These are phyloP conservation scores for Schizopora paradoxa DNA, from an alignment of 1,284 basidiomycete genomes.

Conservation along the genomic window DNA sequence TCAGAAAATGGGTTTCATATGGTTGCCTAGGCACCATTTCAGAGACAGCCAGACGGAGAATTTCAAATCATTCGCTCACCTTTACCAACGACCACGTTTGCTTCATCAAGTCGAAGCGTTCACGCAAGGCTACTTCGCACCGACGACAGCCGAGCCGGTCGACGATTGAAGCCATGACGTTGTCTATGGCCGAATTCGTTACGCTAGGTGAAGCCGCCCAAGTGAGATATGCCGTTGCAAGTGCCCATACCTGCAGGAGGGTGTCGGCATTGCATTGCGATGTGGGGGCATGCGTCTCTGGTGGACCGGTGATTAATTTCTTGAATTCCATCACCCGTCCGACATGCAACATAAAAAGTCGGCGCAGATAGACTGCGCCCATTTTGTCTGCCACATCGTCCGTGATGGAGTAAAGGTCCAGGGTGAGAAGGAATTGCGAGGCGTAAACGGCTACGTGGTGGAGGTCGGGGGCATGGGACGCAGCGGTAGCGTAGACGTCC, in stretches of 20 bases:
- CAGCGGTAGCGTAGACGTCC: conserved; percentile 35
- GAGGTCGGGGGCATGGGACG: conserved; percentile 24
- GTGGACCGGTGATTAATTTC: conserved; percentile 31
- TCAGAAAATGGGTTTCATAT: too few species aligned
- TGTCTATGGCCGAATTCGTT: too few species aligned
- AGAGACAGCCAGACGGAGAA: too few species aligned
- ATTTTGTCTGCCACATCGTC: conserved; percentile 32
- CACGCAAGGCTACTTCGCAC: too few species aligned
- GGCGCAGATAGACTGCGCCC: conserved; percentile 36
- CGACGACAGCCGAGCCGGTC: too few species aligned
- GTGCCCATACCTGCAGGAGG: conserved; percentile 32
- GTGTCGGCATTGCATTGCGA: conserved; percentile 24
- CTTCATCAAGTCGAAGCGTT: too few species aligned
- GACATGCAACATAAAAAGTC: conserved; percentile 37
- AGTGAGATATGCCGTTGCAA: conserved; percentile 31
- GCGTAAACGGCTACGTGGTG: conserved; percentile 31
- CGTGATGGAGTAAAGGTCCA: conserved; percentile 28
- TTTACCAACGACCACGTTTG: too few species aligned
- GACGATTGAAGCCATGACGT: too few species aligned
- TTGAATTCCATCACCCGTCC: conserved; percentile 33
- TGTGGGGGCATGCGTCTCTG: conserved; percentile 28
- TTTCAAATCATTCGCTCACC: too few species aligned
- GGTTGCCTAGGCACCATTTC: too few species aligned
- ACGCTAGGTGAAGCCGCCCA: conserved; percentile 33
- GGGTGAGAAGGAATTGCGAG: conserved; percentile 33